Percentiles rank a stretch among this genome's conserved stretches.
phyloP scores from a whole-genome alignment of 1,284 basidiomycete genomes.

The Irpex sp. region DNA sequence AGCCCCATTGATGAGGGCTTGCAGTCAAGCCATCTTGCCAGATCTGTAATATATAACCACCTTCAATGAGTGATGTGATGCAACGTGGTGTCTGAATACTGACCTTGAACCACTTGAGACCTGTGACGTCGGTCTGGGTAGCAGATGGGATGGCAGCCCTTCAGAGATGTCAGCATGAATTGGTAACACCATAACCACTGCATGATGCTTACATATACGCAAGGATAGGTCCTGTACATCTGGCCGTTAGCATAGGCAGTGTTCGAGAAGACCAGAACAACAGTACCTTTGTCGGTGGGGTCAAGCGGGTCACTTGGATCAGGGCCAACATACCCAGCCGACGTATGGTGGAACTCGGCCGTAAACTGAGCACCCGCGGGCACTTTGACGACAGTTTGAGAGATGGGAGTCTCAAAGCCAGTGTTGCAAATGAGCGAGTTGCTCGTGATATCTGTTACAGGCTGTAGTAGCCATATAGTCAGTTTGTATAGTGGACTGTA shows the following conservation, averaged over 20 bases:
- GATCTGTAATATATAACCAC: background rate
- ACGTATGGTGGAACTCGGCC: constrained; percentile 29
- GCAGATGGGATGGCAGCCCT: constrained; percentile 46
- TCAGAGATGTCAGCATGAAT: background rate
- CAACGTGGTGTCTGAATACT: background rate
- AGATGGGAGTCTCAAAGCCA: constrained; percentile 51
- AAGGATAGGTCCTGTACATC: constrained; percentile 39
- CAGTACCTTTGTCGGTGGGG: constrained; percentile 38
- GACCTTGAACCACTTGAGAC: constrained; percentile 16
- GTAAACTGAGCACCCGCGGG: constrained; percentile 49
- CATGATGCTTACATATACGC: constrained; percentile 44
- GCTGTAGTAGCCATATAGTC: constrained; percentile 26
- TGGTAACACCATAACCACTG: background rate
- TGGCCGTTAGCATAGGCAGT: background rate
- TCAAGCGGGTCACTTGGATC: constrained; percentile 43
- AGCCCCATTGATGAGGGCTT: constrained; percentile 28
- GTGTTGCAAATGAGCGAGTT: constrained; percentile 58
- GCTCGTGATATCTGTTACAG: constrained; percentile 48
- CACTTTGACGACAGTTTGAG: constrained; percentile 46
- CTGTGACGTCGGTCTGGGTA: constrained; percentile 29
- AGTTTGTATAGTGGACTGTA: background rate
- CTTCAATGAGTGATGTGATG: background rate
- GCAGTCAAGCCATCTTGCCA: constrained; percentile 14
- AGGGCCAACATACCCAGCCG: constrained; percentile 40
- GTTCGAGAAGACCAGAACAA: background rate